These are phyloP conservation scores for Erythrophleum fordii DNA, from an alignment of 306 rosid species.

Conservation along the genomic window DNA sequence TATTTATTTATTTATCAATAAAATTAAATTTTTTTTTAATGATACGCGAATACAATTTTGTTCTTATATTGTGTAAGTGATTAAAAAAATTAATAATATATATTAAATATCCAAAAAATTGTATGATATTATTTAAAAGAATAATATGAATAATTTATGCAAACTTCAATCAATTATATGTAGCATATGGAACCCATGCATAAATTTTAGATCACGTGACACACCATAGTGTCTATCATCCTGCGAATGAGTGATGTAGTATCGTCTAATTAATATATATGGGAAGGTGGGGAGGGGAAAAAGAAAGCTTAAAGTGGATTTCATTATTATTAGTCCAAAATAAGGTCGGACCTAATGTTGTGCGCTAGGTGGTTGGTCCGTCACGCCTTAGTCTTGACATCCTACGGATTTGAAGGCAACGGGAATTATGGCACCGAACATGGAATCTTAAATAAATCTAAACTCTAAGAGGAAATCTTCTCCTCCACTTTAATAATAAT, in stretches of 20 bases:
- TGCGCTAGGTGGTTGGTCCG: conserved; percentile 43
- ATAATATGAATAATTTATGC: too few species aligned
- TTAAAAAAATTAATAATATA: too few species aligned
- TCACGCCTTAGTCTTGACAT: conserved; percentile 10
- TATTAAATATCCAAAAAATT: too few species aligned
- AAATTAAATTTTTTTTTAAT: too few species aligned
- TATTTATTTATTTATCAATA: too few species aligned
- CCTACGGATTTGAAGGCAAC: conserved; percentile 36
- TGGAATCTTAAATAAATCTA: conserved; percentile 33
- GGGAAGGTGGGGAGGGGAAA: neutral
- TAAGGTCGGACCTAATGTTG: conserved; percentile 13
- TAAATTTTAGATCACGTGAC: neutral
- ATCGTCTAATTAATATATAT: neutral
- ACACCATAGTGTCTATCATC: neutral
- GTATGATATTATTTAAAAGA: too few species aligned
- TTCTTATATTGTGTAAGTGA: too few species aligned
- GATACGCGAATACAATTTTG: too few species aligned
- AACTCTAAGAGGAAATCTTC: conserved; percentile 1
- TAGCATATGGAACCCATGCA: neutral
- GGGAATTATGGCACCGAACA: conserved; percentile 57
- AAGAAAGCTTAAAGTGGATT: neutral
- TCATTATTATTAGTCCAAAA: conserved; percentile 12
- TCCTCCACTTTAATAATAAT: neutral
- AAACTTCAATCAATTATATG: too few species aligned
- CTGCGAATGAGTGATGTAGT: too few species aligned